Percentiles rank a stretch among this genome's conserved stretches.
phyloP scores from a whole-genome alignment of 441 rosid species.

The Bocquillonia castaneifolia region DNA sequence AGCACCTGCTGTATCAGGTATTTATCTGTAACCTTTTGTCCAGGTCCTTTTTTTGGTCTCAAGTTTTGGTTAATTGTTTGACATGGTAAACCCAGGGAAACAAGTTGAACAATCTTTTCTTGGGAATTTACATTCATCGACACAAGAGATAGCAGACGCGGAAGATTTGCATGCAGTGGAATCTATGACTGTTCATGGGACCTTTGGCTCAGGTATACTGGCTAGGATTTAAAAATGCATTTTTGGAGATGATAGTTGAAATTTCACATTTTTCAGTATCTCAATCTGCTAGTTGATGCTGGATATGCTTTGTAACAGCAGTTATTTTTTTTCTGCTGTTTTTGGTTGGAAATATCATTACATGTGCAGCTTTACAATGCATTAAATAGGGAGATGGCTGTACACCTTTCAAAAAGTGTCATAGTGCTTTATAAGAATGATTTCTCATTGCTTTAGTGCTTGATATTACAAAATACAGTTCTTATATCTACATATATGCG shows the following conservation, averaged over 20 bases:
- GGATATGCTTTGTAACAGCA: too few species aligned
- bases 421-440: neutral
- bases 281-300: neutral
- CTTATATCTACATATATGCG: neutral
- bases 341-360: neutral
- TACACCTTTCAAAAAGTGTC: neutral
- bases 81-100: slow-evolving; percentile 33
- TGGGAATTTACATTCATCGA: slow-evolving; percentile 48
- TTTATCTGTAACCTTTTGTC: neutral
- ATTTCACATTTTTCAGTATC: neutral
- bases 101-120: slow-evolving; percentile 41
- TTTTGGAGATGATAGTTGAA: neutral
- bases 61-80: slow-evolving; percentile 11
- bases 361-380: neutral
- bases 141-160: slow-evolving; percentile 55
- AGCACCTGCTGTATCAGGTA: slow-evolving; percentile 52
- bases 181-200: slow-evolving; percentile 65
- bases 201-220: slow-evolving; percentile 49
- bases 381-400: neutral
- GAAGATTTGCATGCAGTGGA: slow-evolving; percentile 66
- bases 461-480: neutral
- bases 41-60: neutral
- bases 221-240: too few species aligned
- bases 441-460: neutral
- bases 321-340: too few species aligned